Evolutionary conservation across 306 rosid species (phyloP).

Genomic region (Trifolium subterraneum): DNA sequence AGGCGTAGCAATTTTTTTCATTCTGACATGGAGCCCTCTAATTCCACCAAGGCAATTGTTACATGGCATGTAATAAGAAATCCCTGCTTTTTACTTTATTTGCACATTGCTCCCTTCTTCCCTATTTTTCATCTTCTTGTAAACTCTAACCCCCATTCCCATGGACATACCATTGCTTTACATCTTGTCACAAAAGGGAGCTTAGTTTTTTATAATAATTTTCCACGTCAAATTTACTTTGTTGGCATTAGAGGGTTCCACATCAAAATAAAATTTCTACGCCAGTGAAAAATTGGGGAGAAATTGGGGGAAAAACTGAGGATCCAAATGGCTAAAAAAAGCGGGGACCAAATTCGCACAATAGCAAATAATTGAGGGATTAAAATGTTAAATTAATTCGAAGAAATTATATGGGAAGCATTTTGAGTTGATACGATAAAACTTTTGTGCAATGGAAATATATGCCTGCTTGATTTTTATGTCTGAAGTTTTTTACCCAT

Average conservation of each 20-base stretch:
- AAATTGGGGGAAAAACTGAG: not conserved
- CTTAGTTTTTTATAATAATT: not conserved
- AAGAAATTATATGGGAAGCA: not conserved
- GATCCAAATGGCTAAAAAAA: not conserved
- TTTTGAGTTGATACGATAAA: not conserved
- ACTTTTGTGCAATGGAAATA: constrained; percentile 4
- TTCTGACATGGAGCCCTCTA: not conserved
- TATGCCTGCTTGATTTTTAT: constrained; percentile 12
- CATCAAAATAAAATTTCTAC: not conserved
- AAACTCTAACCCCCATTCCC: not conserved
- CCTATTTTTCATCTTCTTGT: not conserved
- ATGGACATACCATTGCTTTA: not conserved
- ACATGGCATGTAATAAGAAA: not conserved
- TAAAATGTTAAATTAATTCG: not conserved
- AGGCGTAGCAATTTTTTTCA: not conserved
- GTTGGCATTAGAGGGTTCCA: not conserved
- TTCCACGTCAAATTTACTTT: not conserved
- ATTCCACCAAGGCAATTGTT: not conserved
- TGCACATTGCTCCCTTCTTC: not conserved
- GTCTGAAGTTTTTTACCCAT: constrained; percentile 2
- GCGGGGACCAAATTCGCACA: not conserved
- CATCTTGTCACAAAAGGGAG: not conserved
- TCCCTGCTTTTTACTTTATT: not conserved
- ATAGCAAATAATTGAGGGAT: not conserved
- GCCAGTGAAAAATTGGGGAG: not conserved